Evolutionary conservation across 2,329 filamentous ascomycete genomes (phyloP), one percentile per base, ranked within the genome.

Genomic region (Alternaria sp.): DNA sequence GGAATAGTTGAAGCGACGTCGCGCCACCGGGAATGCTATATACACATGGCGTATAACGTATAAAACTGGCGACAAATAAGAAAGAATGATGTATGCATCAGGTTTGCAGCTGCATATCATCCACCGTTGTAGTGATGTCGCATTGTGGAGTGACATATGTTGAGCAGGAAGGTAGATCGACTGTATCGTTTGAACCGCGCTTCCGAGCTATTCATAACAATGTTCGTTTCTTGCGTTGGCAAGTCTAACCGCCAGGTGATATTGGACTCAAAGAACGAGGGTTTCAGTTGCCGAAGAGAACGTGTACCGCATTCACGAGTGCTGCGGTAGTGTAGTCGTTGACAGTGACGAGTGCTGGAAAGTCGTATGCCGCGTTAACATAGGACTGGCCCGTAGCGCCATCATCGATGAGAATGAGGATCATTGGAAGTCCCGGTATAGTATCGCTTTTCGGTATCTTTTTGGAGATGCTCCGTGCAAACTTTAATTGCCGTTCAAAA

Each of bases 401-500:
- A n/a, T 72, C 70, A 26, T 71, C 71, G 26, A 75, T 60, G 6
- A 79, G 67, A 5, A 80, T 60, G 6, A 79, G 53, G 6, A 78
- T 57, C 3, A 73, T 50, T 3, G 78, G 76, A 4, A 76, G 67
- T 8, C 56, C 60, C 3, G 57, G 58, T 51, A 74, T 64, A 20
- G 67, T 58, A 4, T 57, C 49, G 55, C 60, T 65, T 14, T 69
- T 68, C 12, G 55, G 45, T 20, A 71, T 68, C 25, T 67, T 72
- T 25, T 56, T 63, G 25, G 60, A 49, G 6, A 78, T 58, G 33
- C 70, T 70, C 28, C 66, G 59, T 4, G 75, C 75, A 37, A 80
- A 80, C 15, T 63, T 68, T n/a, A 70, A 46, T 46, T 80, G 78
- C 33, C 71, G 67, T 46, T 77, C 71, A 55, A 74, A 78, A 2